Conservation (phyloP, 202 grass and related monocot species). For the Thinopyrum obtusiflorum region DNA sequence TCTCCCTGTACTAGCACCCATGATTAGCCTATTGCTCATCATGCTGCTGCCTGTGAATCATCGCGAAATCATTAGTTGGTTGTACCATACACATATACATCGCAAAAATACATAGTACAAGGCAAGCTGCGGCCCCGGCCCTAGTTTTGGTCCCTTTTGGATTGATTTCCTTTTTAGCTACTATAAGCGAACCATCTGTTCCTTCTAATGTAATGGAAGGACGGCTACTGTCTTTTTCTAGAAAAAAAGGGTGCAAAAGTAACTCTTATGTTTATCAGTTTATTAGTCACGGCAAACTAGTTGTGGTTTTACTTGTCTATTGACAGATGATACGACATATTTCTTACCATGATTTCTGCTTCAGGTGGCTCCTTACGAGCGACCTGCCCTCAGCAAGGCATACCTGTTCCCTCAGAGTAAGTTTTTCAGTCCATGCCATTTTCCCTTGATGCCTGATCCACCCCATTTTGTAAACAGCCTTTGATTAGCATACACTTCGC, state of each 20-base stretch:
- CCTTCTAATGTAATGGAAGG: no score
- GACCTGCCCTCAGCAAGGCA: slow-evolving; percentile 89
- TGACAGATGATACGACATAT: background rate
- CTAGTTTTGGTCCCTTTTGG: no score
- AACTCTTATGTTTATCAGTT: background rate
- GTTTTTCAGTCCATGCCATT: background rate
- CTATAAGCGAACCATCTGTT: no score
- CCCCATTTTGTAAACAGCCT: background rate
- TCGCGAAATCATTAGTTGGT: background rate
- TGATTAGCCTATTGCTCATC: background rate
- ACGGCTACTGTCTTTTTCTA: no score
- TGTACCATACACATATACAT: background rate
- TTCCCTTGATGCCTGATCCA: background rate
- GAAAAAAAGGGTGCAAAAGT: background rate
- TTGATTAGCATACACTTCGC: background rate
- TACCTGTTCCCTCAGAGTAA: slow-evolving; percentile 93
- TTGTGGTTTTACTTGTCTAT: background rate
- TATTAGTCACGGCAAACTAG: background rate
- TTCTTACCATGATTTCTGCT: slow-evolving; percentile 15
- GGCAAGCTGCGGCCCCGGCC: no score
- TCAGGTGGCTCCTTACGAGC: slow-evolving; percentile 95
- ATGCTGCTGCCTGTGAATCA: background rate
- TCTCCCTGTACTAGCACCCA: background rate
- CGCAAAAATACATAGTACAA: no score
- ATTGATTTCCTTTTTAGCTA: no score